Base-by-base conservation (phyloP, 192 early-diverging fungal genomes). In the Geosiphon pyriformis region DNA sequence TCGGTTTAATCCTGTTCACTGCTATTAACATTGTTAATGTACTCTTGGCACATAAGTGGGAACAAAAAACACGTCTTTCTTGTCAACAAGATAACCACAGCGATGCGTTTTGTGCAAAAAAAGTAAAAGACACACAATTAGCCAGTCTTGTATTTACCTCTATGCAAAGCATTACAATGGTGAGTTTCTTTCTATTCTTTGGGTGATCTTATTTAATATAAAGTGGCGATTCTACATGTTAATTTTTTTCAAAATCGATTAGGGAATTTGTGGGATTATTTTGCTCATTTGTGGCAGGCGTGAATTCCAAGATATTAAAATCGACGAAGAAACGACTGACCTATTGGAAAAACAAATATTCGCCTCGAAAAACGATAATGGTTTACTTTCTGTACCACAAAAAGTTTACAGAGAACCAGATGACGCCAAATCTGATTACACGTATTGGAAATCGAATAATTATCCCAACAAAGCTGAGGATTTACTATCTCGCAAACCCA, bases 241-340 rank as follows among this genome's bases (percentile, higher is more conserved):
- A n/a, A n/a, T n/a, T n/a, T n/a, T n/a, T n/a, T n/a, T 42, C 37
- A 6, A 42, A 42, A 10, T 42, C 6, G 15, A 42, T 42, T 42
- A 42, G 37, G 7, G 6, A 42, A 42, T 42, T 42, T 42, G 37
- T 42, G 52, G 52, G 20, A 23, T 54, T 7, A 23, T 54, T 23
- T 54, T 54, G 52, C 26, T 54, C 20, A 54, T 54, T 12, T n/a
- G 6, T 54, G 52, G 52, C 6, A 26, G 52, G 20, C 52, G 52
- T 7, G 52, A 54, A 26, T 54, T 54, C 26, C 18, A 54, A 23
- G 52, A 54, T 54, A 54, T 54, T 20, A 54, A 54, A 54, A 54
- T 54, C 26, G 52, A 54, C 52, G 52, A 54, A 54, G 52, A 54
- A 20, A 54, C 52, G 4, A 54, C 8, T 20, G 20, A 54, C 20